These are phyloP conservation scores for Aspergillus sp. DNA, from an alignment of 2,329 filamentous ascomycete genomes.

Conservation along the genomic window DNA sequence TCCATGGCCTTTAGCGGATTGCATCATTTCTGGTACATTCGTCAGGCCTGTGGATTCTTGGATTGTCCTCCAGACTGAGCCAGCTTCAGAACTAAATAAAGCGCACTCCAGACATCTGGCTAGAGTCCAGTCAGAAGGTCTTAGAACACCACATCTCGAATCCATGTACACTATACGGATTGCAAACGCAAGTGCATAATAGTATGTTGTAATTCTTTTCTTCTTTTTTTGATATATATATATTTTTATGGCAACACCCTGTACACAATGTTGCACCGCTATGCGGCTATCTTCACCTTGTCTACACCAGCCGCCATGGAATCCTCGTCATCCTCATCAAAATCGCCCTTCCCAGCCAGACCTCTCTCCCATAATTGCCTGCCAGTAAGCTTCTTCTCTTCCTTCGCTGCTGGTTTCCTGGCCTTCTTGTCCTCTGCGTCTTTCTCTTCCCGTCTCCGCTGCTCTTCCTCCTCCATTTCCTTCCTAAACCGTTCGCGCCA, in stretches of 20 bases:
- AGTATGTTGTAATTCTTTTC: background rate
- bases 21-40: too few species aligned
- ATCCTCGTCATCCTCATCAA: conserved; percentile 60
- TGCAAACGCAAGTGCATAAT: background rate
- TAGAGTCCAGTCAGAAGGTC: background rate
- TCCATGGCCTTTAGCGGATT: too few species aligned
- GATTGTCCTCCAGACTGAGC: too few species aligned
- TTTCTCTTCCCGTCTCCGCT: conserved; percentile 58
- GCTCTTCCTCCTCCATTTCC: conserved; percentile 70
- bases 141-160: background rate
- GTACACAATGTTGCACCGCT: conserved; percentile 3
- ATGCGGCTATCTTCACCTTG: conserved; percentile 63
- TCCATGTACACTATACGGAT: background rate
- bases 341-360: conserved; percentile 57
- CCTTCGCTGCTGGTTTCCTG: conserved; percentile 63
- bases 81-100: too few species aligned
- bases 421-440: conserved; percentile 76
- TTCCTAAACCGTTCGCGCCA: conserved; percentile 72
- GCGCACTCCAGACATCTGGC: too few species aligned
- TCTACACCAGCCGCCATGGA: conserved; percentile 49
- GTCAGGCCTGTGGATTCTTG: too few species aligned
- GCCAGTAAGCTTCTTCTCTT: conserved; percentile 59
- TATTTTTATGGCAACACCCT: background rate
- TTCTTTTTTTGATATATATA: background rate
- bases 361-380: conserved; percentile 72